A percentile compares a stretch with the other conserved stretches of the same genome.
Evolutionary conservation across 306 rosid species (phyloP).

Genomic region (Betula pendula): DNA sequence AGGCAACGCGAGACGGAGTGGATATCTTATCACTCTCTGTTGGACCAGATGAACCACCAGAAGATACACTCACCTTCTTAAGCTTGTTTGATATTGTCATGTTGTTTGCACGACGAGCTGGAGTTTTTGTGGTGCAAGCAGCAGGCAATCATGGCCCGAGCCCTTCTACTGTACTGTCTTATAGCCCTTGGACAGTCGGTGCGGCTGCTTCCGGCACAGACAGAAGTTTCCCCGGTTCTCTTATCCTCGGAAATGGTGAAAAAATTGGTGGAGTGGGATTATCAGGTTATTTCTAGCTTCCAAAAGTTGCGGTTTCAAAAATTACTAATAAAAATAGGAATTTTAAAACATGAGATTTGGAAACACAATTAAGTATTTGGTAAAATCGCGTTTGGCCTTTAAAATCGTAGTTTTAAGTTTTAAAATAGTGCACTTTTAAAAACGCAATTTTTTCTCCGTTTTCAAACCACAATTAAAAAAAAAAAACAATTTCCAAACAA

Average conservation of each 20-base stretch:
- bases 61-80: conserved; percentile 59
- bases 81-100: conserved; percentile 53
- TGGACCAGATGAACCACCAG: conserved; percentile 74
- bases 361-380: no score
- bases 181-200: conserved; percentile 76
- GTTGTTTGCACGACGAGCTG: conserved; percentile 72
- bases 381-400: background rate
- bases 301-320: no score
- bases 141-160: conserved; percentile 79
- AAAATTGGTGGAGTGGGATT: conserved; percentile 55
- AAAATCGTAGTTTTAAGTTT: no score
- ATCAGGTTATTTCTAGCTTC: conserved; percentile 40
- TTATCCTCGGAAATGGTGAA: conserved; percentile 67
- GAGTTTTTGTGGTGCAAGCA: conserved; percentile 81
- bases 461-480: no score
- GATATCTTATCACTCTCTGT: conserved; percentile 69
- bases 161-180: conserved; percentile 62
- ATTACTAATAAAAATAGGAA: no score
- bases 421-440: no score
- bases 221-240: conserved; percentile 51
- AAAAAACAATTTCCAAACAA: no score
- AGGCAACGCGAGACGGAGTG: conserved; percentile 80
- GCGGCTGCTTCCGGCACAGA: conserved; percentile 71
- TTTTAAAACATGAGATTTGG: no score
- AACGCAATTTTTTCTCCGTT: no score